Conservation (phyloP, 2,329 filamentous ascomycete genomes). For the Hypoxylon sp. region DNA sequence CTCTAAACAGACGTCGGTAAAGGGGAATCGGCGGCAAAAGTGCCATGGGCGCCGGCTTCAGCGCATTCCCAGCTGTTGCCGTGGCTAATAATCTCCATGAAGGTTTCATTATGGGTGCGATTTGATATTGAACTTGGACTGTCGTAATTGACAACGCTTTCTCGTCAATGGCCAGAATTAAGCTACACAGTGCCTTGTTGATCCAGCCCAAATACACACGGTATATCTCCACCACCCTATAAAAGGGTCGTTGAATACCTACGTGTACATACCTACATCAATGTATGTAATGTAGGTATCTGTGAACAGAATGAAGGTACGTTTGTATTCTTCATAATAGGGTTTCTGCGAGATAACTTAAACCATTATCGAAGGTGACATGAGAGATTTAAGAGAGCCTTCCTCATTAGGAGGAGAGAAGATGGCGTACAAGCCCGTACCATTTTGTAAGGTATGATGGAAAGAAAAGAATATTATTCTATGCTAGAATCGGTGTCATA, state of each 20-base stretch:
- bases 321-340: background rate
- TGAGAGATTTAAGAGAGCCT: background rate
- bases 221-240: background rate
- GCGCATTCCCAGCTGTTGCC: slow-evolving; percentile 45
- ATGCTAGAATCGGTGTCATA: background rate
- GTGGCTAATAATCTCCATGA: slow-evolving; percentile 47
- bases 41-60: slow-evolving; percentile 62
- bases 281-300: too few species aligned
- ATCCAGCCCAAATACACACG: background rate
- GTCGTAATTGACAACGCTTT: slow-evolving; percentile 3
- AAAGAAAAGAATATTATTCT: slow-evolving; percentile 11
- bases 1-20: slow-evolving; percentile 87
- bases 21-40: slow-evolving; percentile 89
- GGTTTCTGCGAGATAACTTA: background rate
- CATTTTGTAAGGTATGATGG: background rate
- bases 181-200: slow-evolving; percentile 16
- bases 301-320: background rate
- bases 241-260: background rate
- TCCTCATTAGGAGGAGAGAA: background rate
- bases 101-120: slow-evolving; percentile 41
- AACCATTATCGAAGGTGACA: too few species aligned
- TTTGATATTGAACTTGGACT: slow-evolving; percentile 48
- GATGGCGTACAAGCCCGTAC: background rate
- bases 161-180: background rate
- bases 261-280: too few species aligned